A percentile compares a stretch with the other conserved stretches of the same genome.
Evolutionary conservation across 192 early-diverging fungal genomes (phyloP).

Genomic region (Geranomyces variabilis): DNA sequence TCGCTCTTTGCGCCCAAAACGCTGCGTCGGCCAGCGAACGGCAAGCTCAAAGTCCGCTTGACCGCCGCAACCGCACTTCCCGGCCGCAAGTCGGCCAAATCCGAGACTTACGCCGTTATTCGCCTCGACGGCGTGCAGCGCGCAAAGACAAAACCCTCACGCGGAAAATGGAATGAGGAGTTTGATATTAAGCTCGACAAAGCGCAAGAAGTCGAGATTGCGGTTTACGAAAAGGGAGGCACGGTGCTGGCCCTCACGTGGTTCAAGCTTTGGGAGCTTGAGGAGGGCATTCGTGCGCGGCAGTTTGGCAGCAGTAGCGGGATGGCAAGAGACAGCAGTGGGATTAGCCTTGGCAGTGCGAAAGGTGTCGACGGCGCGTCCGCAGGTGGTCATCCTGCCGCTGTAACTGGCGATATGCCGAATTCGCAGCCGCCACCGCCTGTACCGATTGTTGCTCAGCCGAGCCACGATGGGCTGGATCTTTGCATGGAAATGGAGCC

Average conservation of each 20-base stretch:
- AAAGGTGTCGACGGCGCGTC: background rate
- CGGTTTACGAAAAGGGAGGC: conserved; percentile 80
- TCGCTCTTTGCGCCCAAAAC: conserved; percentile 8
- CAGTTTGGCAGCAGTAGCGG: background rate
- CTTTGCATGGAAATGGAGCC: conserved; percentile 94
- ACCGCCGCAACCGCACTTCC: conserved; percentile 43
- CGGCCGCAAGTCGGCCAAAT: conserved; percentile 54
- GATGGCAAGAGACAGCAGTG: conserved; percentile 19
- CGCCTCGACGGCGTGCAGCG: conserved; percentile 83
- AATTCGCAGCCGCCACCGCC: background rate
- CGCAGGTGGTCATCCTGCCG: background rate
- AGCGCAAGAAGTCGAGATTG: conserved; percentile 89
- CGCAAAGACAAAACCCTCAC: conserved; percentile 67
- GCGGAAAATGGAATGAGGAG: conserved; percentile 79
- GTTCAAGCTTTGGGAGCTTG: conserved; percentile 93
- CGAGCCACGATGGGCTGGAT: conserved; percentile 45
- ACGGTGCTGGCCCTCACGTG: conserved; percentile 84
- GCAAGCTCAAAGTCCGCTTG: conserved; percentile 43
- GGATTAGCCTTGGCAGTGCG: conserved; percentile 38
- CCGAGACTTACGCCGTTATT: conserved; percentile 76
- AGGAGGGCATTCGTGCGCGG: conserved; percentile 66
- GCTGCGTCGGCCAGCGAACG: conserved; percentile 41
- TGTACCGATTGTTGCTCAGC: background rate
- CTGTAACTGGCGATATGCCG: background rate
- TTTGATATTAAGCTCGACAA: conserved; percentile 86